Evolutionary conservation across 2,329 filamentous ascomycete genomes (phyloP).

Genomic region (Alternaria sp.): DNA sequence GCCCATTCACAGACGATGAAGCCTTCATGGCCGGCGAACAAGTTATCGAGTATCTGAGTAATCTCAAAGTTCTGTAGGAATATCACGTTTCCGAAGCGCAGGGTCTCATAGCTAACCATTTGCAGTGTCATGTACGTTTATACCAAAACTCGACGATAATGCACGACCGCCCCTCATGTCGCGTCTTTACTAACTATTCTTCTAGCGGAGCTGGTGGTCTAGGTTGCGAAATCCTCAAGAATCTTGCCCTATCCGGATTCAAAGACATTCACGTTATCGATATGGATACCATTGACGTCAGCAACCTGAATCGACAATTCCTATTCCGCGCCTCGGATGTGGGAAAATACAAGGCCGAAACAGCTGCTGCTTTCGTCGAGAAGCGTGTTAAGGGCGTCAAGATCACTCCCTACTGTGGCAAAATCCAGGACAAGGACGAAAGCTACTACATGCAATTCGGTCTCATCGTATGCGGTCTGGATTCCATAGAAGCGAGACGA

Average conservation of each 20-base stretch:
- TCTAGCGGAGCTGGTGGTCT: slow-evolving; percentile 87
- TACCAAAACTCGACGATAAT: background rate
- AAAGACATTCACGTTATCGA: slow-evolving; percentile 98
- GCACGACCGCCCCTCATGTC: background rate
- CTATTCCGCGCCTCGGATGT: slow-evolving; percentile 92
- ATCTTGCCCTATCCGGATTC: slow-evolving; percentile 93
- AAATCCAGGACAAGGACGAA: slow-evolving; percentile 96
- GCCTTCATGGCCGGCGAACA: slow-evolving; percentile 58
- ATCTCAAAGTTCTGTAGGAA: slow-evolving; percentile 67
- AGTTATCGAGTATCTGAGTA: slow-evolving; percentile 51
- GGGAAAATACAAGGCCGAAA: slow-evolving; percentile 90
- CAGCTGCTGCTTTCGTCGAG: slow-evolving; percentile 91
- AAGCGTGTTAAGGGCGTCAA: slow-evolving; percentile 85
- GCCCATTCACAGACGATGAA: slow-evolving; percentile 78
- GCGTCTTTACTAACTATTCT: slow-evolving; percentile 49
- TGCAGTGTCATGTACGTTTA: slow-evolving; percentile 49
- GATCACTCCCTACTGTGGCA: slow-evolving; percentile 92
- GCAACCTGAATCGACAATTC: slow-evolving; percentile 96
- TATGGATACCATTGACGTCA: slow-evolving; percentile 99
- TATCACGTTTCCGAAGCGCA: background rate
- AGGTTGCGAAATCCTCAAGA: slow-evolving; percentile 96
- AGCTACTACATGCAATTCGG: slow-evolving; percentile 98
- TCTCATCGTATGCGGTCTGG: slow-evolving; percentile 89
- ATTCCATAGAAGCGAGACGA: slow-evolving; percentile 95
- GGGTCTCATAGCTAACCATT: slow-evolving; percentile 23